Evolutionary conservation across 331 rosid genomes (phyloP).

Genomic region (Pyrus hybrid): DNA sequence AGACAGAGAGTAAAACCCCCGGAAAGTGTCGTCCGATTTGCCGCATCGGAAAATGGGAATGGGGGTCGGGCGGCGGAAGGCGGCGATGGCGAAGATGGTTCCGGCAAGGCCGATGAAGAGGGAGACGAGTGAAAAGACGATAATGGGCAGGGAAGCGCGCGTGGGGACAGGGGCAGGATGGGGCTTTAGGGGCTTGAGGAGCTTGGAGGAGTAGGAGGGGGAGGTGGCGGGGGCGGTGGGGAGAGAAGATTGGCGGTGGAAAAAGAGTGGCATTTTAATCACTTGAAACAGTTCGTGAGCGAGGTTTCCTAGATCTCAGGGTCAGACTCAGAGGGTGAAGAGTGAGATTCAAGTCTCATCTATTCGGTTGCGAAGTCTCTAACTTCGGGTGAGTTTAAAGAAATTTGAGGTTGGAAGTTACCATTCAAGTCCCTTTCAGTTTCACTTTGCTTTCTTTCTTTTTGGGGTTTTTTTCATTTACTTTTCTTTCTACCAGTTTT

Average conservation of each 20-base stretch:
- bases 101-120: slow-evolving; percentile 21
- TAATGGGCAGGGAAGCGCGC: slow-evolving; percentile 5
- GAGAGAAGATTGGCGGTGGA: slow-evolving; percentile 14
- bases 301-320: background rate
- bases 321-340: background rate
- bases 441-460: background rate
- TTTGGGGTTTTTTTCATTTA: background rate
- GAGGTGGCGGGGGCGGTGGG: background rate
- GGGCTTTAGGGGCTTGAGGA: slow-evolving; percentile 22
- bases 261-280: slow-evolving; percentile 28
- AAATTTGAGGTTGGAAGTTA: background rate
- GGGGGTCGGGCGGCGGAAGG: slow-evolving; percentile 20
- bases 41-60: slow-evolving; percentile 26
- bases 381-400: background rate
- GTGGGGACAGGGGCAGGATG: background rate
- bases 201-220: slow-evolving; percentile 24
- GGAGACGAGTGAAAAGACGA: slow-evolving; percentile 15
- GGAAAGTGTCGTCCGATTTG: slow-evolving; percentile 21
- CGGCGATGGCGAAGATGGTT: slow-evolving; percentile 12
- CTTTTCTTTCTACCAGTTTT: background rate
- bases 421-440: background rate
- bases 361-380: background rate
- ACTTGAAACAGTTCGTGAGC: background rate
- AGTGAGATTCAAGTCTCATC: background rate
- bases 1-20: slow-evolving; percentile 17